These are phyloP conservation scores for Lepidium didymum DNA, from an alignment of 345 rosid species.

Conservation along the genomic window DNA sequence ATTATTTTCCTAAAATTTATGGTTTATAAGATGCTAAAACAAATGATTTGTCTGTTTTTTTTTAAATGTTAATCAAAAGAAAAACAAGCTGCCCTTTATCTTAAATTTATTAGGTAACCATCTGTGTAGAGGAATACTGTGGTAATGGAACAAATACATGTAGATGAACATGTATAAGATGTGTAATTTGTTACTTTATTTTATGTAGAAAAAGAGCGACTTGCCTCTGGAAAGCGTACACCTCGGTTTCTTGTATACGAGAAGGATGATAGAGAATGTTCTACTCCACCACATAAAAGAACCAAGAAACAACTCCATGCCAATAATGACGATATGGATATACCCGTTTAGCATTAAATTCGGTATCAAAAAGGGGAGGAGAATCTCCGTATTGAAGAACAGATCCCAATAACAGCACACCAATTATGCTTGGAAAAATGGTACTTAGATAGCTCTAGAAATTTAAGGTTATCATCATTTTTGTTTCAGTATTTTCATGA, in stretches of 20 bases:
- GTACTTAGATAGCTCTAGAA: slow-evolving; percentile 33
- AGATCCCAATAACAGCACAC: slow-evolving; percentile 25
- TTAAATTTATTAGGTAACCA: neutral
- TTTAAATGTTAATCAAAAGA: neutral
- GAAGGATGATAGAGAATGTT: slow-evolving; percentile 41
- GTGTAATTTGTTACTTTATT: slow-evolving; percentile 9
- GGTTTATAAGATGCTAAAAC: neutral
- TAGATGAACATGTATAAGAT: slow-evolving; percentile 4
- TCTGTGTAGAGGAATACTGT: slow-evolving; percentile 6
- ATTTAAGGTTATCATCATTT: neutral
- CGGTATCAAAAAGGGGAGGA: slow-evolving; percentile 10
- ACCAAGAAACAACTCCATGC: slow-evolving; percentile 41
- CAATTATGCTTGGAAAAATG: slow-evolving; percentile 45
- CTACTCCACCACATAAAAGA: slow-evolving; percentile 34
- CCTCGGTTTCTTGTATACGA: slow-evolving; percentile 67
- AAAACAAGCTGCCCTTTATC: neutral
- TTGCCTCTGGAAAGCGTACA: slow-evolving; percentile 83
- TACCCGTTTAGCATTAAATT: slow-evolving; percentile 28
- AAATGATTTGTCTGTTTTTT: neutral
- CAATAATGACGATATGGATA: slow-evolving; percentile 34
- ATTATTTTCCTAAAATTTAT: neutral
- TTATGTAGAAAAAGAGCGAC: slow-evolving; percentile 52
- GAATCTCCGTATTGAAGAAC: neutral
- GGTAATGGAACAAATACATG: neutral
- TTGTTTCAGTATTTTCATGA: neutral